Evolutionary conservation across 768 basidiomycete genomes (phyloP).

Genomic region (Postia placenta): DNA sequence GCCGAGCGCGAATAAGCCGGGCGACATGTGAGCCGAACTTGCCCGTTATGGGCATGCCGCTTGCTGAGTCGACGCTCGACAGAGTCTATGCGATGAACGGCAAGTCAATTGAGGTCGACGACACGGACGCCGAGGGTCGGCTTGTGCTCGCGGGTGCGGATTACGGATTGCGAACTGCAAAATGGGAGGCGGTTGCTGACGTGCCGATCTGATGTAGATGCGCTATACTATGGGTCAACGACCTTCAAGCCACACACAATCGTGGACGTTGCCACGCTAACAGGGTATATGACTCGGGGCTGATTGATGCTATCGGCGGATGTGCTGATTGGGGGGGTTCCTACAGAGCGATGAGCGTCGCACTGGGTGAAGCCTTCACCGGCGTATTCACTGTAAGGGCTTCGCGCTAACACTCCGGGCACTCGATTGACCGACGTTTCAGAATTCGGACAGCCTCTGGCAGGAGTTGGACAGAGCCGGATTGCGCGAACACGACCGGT

Average conservation of each 20-base stretch:
- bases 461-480: conserved; percentile 61
- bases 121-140: conserved; percentile 83
- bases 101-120: conserved; percentile 81
- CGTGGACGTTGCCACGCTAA: conserved; percentile 85
- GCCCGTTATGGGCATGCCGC: too few species aligned
- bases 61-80: too few species aligned
- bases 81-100: conserved; percentile 87
- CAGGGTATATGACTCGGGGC: conserved; percentile 41
- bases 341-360: conserved; percentile 59
- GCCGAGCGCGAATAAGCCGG: conserved; percentile 61
- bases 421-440: too few species aligned
- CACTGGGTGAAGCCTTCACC: conserved; percentile 72
- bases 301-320: not conserved
- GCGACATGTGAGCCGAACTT: conserved; percentile 79
- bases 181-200: not conserved
- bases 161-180: too few species aligned
- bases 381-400: conserved; percentile 72
- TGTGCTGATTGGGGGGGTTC: not conserved
- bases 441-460: conserved; percentile 79
- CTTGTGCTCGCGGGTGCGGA: conserved; percentile 62
- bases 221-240: conserved; percentile 76
- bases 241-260: conserved; percentile 79
- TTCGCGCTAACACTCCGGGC: not conserved
- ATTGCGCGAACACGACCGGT: conserved; percentile 68
- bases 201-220: conserved; percentile 42